Evolutionary conservation across 2,329 filamentous ascomycete species (phyloP).

Genomic region (Cercospora sesami): DNA sequence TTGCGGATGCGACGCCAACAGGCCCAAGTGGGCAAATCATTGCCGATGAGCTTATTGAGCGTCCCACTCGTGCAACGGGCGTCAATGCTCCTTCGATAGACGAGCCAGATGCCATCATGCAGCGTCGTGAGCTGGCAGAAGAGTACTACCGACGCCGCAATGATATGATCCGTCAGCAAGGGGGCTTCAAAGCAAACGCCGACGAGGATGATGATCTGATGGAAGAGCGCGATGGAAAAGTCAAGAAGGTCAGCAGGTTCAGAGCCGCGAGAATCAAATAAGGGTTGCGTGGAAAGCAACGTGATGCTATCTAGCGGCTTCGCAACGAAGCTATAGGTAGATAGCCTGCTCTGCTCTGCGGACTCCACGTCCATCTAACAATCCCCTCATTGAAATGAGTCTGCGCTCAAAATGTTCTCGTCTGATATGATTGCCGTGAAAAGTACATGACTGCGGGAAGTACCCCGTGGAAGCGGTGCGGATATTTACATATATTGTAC

Average conservation of each 20-base stretch:
- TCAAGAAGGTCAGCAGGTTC: constrained; percentile 44
- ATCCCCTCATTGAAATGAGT: no score
- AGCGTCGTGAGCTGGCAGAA: constrained; percentile 74
- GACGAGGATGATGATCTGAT: constrained; percentile 63
- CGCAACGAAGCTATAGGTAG: neutral
- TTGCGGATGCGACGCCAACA: constrained; percentile 9
- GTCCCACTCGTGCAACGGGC: constrained; percentile 30
- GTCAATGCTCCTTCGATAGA: constrained; percentile 41
- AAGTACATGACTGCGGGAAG: neutral
- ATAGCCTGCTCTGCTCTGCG: neutral
- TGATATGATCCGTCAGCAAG: constrained; percentile 76
- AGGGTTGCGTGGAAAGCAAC: neutral
- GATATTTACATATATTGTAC: constrained; percentile 20
- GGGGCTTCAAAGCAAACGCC: constrained; percentile 67
- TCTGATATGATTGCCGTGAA: neutral
- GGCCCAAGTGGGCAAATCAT: constrained; percentile 33
- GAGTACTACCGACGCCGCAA: constrained; percentile 84
- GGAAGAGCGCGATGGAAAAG: constrained; percentile 40
- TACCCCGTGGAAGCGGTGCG: neutral
- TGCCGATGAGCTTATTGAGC: constrained; percentile 59
- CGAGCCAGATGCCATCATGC: constrained; percentile 61
- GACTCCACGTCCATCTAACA: no score
- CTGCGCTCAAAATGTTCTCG: no score
- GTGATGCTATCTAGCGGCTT: neutral
- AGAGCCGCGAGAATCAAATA: constrained; percentile 39